phyloP scores from a whole-genome alignment of 306 rosid genomes.

The Rosa chinensis region DNA sequence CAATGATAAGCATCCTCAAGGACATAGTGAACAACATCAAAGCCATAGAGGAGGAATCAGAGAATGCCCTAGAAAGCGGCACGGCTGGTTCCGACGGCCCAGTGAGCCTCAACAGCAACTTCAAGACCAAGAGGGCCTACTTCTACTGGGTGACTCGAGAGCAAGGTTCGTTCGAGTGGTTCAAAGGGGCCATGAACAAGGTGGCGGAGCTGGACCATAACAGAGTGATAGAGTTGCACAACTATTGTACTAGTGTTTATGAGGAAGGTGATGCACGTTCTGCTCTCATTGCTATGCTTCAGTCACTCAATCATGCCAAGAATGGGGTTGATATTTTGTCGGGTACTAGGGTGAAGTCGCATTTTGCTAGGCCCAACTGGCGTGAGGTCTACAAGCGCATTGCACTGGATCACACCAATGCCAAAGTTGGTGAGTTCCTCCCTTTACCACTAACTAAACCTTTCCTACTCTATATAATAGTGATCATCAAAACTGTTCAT shows the following conservation, averaged over 20 bases:
- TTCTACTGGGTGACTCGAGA: slow-evolving; percentile 71
- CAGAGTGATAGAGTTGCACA: slow-evolving; percentile 60
- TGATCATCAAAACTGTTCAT: background rate
- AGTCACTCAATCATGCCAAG: slow-evolving; percentile 58
- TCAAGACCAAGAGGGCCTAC: slow-evolving; percentile 54
- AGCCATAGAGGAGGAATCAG: slow-evolving; percentile 49
- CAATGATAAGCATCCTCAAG: slow-evolving; percentile 68
- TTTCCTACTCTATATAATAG: slow-evolving; percentile 2
- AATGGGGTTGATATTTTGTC: slow-evolving; percentile 66
- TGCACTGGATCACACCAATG: slow-evolving; percentile 45
- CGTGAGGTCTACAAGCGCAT: slow-evolving; percentile 59
- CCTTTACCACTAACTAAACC: background rate
- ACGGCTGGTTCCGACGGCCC: background rate
- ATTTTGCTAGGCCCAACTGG: slow-evolving; percentile 75
- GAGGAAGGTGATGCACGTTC: slow-evolving; percentile 82
- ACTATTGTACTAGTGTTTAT: slow-evolving; percentile 68
- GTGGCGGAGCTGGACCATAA: slow-evolving; percentile 52
- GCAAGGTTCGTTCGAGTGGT: slow-evolving; percentile 73
- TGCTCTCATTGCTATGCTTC: slow-evolving; percentile 69
- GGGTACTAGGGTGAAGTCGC: slow-evolving; percentile 60
- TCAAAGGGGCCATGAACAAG: slow-evolving; percentile 65
- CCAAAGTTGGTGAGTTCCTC: slow-evolving; percentile 52
- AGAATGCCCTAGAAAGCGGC: slow-evolving; percentile 12
- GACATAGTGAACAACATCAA: slow-evolving; percentile 54
- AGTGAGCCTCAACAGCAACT: background rate